A percentile compares a stretch with the other conserved stretches of the same genome.
Evolutionary conservation across 2,329 filamentous ascomycete species (phyloP).

Genomic region (Fusarium chaquense): DNA sequence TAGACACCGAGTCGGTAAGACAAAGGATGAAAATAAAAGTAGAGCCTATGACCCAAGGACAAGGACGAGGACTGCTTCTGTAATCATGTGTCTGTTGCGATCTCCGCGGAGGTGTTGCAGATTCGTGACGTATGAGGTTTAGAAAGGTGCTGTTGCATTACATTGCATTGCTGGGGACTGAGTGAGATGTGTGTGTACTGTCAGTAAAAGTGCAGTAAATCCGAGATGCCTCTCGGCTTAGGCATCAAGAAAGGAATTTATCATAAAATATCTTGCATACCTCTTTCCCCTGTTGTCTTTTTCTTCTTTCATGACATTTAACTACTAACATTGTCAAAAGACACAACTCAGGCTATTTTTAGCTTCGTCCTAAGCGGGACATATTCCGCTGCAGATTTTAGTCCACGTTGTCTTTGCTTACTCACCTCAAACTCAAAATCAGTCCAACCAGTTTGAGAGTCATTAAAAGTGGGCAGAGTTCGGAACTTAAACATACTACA

Average conservation of each 20-base stretch:
- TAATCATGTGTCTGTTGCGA: not conserved
- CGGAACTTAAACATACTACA: constrained; percentile 23
- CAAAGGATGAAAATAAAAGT: constrained; percentile 1
- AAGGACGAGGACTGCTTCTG: not conserved
- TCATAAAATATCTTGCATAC: not conserved
- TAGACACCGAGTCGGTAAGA: constrained; percentile 3
- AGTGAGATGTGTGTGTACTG: not conserved
- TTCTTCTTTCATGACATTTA: not conserved
- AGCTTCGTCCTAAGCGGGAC: not conserved
- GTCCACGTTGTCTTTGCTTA: constrained; percentile 16
- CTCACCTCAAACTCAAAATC: constrained; percentile 28
- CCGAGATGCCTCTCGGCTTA: not conserved
- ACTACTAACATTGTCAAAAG: not conserved
- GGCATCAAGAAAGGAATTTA: not conserved
- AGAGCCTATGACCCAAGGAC: not conserved
- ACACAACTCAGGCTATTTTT: constrained; percentile 15
- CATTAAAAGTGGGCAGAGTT: constrained; percentile 31
- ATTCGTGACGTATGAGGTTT: constrained; percentile 6
- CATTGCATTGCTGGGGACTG: not conserved
- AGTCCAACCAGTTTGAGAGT: constrained; percentile 16
- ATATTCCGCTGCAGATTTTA: constrained; percentile 18
- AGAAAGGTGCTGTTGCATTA: not conserved
- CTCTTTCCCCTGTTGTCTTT: not conserved
- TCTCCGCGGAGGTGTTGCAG: constrained; percentile 13
- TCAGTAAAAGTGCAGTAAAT: not conserved